Evolutionary conservation across 2,329 filamentous ascomycete genomes (phyloP), one percentile per base, ranked within the genome.

Genomic region (Mycocentrospora acerina): DNA sequence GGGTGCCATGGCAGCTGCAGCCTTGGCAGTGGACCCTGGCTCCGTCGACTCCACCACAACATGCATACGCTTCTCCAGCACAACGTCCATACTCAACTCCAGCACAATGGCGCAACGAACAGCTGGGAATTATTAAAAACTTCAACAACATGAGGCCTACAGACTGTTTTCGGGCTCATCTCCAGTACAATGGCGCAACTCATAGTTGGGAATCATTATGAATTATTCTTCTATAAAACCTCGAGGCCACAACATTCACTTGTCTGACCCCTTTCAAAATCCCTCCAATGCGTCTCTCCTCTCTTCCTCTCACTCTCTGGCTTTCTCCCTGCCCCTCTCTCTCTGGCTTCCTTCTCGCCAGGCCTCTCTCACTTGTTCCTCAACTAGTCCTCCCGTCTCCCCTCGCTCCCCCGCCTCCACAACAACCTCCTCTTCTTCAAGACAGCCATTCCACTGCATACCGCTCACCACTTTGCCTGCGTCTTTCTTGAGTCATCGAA

Each of bases 401-500:
- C 40, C 42, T 10, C 33, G 36, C n/a, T 42, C 36, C 14, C 34
- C 39, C 16, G 31, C 42, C 28, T 44, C 27, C 14, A 53, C 3
- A 1, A 41, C 33, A 3, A 42, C 48, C 19, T 54, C 44, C 13
- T 28, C 19, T 6, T 29, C 3, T n/a, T n/a, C n/a, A n/a, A 35
- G 43, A 40, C 52, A 48, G 12, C 40, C 31, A 5, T 29, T 13
- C 34, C 44, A 51, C 28, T 44, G 42, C 7, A 33, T 18, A 5
- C 35, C 32, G 9, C 24, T 41, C 3, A 49, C 15, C 28, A 37
- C 45, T 19, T 35, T 39, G 36, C 52, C 39, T 7, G 52, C 31
- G 2, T 52, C 48, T 11, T 51, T 52, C 24, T 57, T 55, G 32
- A 57, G 53, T 13, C 31, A n/a, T 35, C 38, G 32, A 18, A 33